Base-by-base conservation (phyloP, 768 basidiomycete species). In the Lactarius sanguifluus region DNA sequence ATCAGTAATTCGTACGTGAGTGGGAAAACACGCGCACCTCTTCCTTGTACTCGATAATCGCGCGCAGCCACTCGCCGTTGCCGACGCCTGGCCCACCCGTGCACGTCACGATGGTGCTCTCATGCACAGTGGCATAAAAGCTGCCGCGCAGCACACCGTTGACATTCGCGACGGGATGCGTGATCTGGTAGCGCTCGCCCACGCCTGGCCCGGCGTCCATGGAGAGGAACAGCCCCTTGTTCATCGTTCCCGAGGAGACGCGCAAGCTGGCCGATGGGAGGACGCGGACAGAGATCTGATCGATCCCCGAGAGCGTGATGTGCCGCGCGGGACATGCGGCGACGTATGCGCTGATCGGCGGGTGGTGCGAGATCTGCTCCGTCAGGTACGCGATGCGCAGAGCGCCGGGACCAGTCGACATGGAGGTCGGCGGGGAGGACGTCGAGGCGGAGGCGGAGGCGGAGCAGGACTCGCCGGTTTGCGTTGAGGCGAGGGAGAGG, bases 341-440 rank as follows among this genome's bases (percentile, higher is more conserved):
- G 69, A 86, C 88, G 73, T 87, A 96, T 1, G 91, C 87, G 1
- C 94, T 96, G 36, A 98, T 86, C 3, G 97, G 97, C 0, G 97
- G 97, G 73, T 99, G 97, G 77, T 99, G 97, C 2, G 92, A 97
- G 57, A 98, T 88, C 77, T 97, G 96, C 76, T 97, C 96, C 16
- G 94, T 96, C 57, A 96, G 77, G 76, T 85, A 96, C 7, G 86
- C 84, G 54, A 96, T 85, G 40, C 93, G 89, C 18, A 86, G 76
- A 13, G 50, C 28, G 8, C 57, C 50, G 12, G 77, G 73, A 20
- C 71, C 73, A 5, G 65, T 56, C 18, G 73, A 71, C 25, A 69
- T 59, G 18, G 69, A 66, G 25, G 71, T 66, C 20, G 79, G 81
- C 54, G 77, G 75, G 6, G 76, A 68, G 18, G 55, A 52, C 38